These are phyloP conservation scores for Jamesozyma lodderae DNA, from an alignment of 805 yeast species.

Conservation along the genomic window DNA sequence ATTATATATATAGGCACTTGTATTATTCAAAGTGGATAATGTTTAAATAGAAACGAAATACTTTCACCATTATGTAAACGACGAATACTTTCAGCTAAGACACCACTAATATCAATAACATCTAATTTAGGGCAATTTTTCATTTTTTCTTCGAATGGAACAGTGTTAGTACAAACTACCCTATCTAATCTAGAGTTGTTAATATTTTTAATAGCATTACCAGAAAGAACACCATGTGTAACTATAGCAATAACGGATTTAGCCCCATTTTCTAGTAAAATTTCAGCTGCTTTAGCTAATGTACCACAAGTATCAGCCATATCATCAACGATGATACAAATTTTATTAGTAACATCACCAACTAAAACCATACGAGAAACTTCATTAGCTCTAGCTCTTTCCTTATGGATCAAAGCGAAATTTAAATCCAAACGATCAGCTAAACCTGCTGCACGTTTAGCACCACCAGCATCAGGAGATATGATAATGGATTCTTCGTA, in stretches of 20 bases:
- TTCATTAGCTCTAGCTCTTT: slow-evolving; percentile 75
- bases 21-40: too few species aligned
- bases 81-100: slow-evolving; percentile 73
- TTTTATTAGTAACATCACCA: slow-evolving; percentile 71
- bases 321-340: slow-evolving; percentile 74
- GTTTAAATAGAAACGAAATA: slow-evolving; percentile 61
- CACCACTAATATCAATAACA: slow-evolving; percentile 58
- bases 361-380: slow-evolving; percentile 78
- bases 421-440: slow-evolving; percentile 73
- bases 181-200: slow-evolving; percentile 58
- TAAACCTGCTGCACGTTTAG: slow-evolving; percentile 78
- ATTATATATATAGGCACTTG: too few species aligned
- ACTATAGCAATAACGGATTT: slow-evolving; percentile 66
- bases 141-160: slow-evolving; percentile 62
- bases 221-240: slow-evolving; percentile 35
- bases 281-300: slow-evolving; percentile 72
- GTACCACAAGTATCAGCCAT: slow-evolving; percentile 92
- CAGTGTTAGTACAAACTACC: slow-evolving; percentile 73
- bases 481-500: slow-evolving; percentile 60
- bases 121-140: slow-evolving; percentile 49
- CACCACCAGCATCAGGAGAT: slow-evolving; percentile 89
- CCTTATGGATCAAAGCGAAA: slow-evolving; percentile 79
- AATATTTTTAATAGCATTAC: slow-evolving; percentile 63
- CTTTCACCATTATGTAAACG: slow-evolving; percentile 84
- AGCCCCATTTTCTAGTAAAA: slow-evolving; percentile 58